Percentiles rank a stretch among this genome's conserved stretches.
These are phyloP conservation scores for Boletus coffeatus DNA, from an alignment of 1,284 basidiomycete species.

Conservation along the genomic window DNA sequence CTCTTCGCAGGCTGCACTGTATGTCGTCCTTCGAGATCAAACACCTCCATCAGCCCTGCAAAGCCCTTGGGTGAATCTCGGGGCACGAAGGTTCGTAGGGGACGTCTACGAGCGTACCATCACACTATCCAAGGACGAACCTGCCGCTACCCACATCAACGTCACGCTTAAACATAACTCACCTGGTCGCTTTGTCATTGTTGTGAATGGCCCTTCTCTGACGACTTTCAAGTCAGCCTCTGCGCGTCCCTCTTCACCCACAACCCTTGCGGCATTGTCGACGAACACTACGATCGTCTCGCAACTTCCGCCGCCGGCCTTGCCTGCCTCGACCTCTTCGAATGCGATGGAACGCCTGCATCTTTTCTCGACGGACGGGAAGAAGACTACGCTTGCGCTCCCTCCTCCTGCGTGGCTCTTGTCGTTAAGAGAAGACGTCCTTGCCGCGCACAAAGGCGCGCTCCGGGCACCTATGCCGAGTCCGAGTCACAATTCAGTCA, in stretches of 20 bases:
- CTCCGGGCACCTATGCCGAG: conserved; percentile 78
- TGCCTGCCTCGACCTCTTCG: conserved; percentile 45
- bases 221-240: conserved; percentile 46
- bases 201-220: conserved; percentile 36
- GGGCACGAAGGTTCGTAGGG: conserved; percentile 71
- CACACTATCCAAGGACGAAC: conserved; percentile 50
- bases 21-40: conserved; percentile 63
- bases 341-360: conserved; percentile 65
- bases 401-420: conserved; percentile 64
- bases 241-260: conserved; percentile 47
- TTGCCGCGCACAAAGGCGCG: conserved; percentile 47
- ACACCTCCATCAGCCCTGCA: conserved; percentile 24
- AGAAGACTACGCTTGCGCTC: conserved; percentile 54
- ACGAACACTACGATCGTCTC: conserved; percentile 64
- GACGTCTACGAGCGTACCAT: conserved; percentile 60
- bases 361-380: conserved; percentile 51
- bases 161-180: conserved; percentile 43
- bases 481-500: no score
- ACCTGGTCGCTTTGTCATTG: conserved; percentile 49
- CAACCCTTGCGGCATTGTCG: conserved; percentile 44
- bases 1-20: conserved; percentile 77
- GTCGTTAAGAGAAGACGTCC: conserved; percentile 52
- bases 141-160: conserved; percentile 32
- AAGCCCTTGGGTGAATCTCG: conserved; percentile 62
- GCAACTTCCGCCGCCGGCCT: conserved; percentile 48